phyloP scores from a whole-genome alignment of 2,329 filamentous ascomycete species.

The Penicillium sclerotiorum region DNA sequence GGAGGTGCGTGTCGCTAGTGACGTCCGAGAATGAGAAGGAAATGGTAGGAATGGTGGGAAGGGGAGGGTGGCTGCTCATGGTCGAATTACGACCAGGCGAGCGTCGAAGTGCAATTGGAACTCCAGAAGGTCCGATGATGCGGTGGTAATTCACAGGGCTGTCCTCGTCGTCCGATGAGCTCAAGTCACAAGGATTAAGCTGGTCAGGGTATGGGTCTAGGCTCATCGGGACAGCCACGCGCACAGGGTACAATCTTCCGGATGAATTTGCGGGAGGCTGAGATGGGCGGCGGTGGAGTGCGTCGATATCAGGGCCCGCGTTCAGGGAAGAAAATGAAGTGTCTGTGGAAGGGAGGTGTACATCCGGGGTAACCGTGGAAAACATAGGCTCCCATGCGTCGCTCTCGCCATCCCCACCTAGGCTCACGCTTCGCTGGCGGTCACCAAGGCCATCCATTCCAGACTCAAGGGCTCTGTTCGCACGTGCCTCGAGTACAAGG shows the following conservation, averaged over 20 bases:
- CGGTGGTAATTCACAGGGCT: slow-evolving; percentile 17
- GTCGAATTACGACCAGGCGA: slow-evolving; percentile 32
- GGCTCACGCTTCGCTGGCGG: slow-evolving; percentile 78
- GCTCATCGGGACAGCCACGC: too few species aligned
- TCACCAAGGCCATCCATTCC: slow-evolving; percentile 76
- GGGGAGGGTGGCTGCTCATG: slow-evolving; percentile 37
- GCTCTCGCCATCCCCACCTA: slow-evolving; percentile 54
- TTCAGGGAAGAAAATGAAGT: slow-evolving; percentile 78
- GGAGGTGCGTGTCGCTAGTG: slow-evolving; percentile 46
- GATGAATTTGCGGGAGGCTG: slow-evolving; percentile 48
- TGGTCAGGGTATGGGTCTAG: slow-evolving; percentile 39
- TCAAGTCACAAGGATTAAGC: slow-evolving; percentile 42
- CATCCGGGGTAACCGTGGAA: slow-evolving; percentile 78
- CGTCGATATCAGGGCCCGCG: slow-evolving; percentile 32
- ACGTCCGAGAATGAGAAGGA: slow-evolving; percentile 35
- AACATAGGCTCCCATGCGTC: slow-evolving; percentile 78
- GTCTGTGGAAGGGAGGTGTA: slow-evolving; percentile 74
- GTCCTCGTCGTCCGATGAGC: slow-evolving; percentile 38
- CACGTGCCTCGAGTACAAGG: slow-evolving; percentile 32
- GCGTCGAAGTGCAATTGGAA: slow-evolving; percentile 24
- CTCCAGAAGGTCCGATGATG: slow-evolving; percentile 11
- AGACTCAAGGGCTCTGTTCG: slow-evolving; percentile 24
- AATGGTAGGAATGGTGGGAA: slow-evolving; percentile 37
- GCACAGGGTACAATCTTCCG: slow-evolving; percentile 40
- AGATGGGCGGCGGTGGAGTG: slow-evolving; percentile 25